phyloP scores from a whole-genome alignment of 345 rosid species.

The Pistacia atlantica region DNA sequence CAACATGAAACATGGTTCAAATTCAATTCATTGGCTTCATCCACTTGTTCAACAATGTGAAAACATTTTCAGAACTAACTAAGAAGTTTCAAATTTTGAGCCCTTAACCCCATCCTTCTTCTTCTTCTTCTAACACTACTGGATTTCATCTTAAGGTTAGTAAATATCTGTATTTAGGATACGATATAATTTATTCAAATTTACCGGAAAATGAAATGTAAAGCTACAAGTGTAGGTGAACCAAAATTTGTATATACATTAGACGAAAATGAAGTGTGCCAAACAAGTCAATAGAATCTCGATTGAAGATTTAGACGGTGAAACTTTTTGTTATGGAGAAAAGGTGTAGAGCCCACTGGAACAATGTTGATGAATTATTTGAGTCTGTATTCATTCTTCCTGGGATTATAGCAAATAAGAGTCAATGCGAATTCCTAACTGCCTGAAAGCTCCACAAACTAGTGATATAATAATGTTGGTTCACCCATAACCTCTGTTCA shows the following conservation, averaged over 20 bases:
- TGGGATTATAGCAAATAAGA: neutral
- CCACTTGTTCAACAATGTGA: too few relatives aligned
- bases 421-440: constrained; percentile 11
- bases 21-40: neutral
- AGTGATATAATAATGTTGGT: neutral
- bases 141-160: too few relatives aligned
- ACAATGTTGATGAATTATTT: too few relatives aligned
- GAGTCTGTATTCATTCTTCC: neutral
- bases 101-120: too few relatives aligned
- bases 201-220: too few relatives aligned
- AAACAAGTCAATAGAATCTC: constrained; percentile 7
- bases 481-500: neutral
- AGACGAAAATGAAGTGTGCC: constrained; percentile 15
- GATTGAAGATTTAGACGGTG: constrained; percentile 1
- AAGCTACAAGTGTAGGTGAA: too few relatives aligned
- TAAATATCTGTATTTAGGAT: too few relatives aligned
- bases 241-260: too few relatives aligned
- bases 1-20: neutral
- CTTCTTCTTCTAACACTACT: too few relatives aligned
- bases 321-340: neutral
- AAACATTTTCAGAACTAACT: too few relatives aligned
- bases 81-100: too few relatives aligned
- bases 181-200: too few relatives aligned
- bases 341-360: neutral
- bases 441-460: neutral